phyloP scores from a whole-genome alignment of 345 rosid genomes.

The Brassica juncea region DNA sequence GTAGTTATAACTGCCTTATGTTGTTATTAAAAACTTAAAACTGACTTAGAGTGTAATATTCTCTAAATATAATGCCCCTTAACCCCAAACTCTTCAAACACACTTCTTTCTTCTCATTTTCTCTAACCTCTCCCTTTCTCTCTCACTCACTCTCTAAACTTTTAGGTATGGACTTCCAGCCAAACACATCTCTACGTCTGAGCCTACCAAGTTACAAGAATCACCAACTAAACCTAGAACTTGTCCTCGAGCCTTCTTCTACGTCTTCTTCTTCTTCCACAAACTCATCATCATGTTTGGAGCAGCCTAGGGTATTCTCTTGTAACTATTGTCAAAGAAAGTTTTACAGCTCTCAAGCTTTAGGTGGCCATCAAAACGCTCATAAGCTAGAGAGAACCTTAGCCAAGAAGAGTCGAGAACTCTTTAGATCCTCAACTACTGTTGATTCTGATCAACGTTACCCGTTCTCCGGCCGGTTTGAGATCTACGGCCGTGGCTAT shows the following conservation, averaged over 20 bases:
- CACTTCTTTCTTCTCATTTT: conserved; percentile 20
- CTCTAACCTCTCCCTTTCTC: conserved; percentile 13
- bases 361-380: conserved; percentile 98
- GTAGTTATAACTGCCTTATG: too few species aligned
- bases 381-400: conserved; percentile 91
- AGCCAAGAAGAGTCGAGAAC: conserved; percentile 82
- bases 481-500: conserved; percentile 47
- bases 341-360: conserved; percentile 97
- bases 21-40: too few species aligned
- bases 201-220: conserved; percentile 49
- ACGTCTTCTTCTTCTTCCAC: conserved; percentile 53
- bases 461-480: conserved; percentile 38
- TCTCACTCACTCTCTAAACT: not conserved
- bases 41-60: too few species aligned
- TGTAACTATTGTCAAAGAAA: conserved; percentile 95
- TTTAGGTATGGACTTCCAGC: conserved; percentile 65
- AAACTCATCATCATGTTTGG: conserved; percentile 42
- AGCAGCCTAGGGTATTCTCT: conserved; percentile 65
- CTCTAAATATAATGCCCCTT: conserved; percentile 35
- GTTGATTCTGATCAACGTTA: conserved; percentile 32
- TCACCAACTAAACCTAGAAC: conserved; percentile 61
- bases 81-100: conserved; percentile 25
- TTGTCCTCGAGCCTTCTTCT: conserved; percentile 59
- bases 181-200: conserved; percentile 68
- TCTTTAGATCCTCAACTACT: conserved; percentile 28